Conservation (phyloP, 164 flowering plant genomes). For the Pachysandra terminalis region DNA sequence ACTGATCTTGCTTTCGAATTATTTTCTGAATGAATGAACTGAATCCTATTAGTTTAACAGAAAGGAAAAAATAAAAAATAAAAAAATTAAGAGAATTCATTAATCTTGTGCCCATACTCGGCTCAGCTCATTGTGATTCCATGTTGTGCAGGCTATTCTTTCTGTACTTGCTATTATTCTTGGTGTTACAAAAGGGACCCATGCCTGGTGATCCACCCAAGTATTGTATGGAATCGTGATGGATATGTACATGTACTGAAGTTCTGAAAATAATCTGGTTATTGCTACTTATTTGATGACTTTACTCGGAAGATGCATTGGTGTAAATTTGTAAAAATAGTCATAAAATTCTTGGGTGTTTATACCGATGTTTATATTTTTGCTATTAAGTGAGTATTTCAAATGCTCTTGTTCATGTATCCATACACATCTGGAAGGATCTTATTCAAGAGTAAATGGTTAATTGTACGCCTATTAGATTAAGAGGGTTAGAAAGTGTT, state of each 20-base stretch:
- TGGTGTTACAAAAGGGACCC: conserved; percentile 3
- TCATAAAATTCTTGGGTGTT: too few species aligned
- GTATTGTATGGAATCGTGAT: background rate
- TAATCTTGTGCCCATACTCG: background rate
- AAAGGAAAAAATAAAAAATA: too few species aligned
- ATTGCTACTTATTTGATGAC: too few species aligned
- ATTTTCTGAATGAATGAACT: background rate
- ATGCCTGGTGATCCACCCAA: background rate
- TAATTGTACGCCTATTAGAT: too few species aligned
- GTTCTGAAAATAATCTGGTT: background rate
- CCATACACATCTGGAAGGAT: too few species aligned
- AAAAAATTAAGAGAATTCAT: background rate
- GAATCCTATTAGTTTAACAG: background rate
- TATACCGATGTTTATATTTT: too few species aligned
- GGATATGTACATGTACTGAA: background rate
- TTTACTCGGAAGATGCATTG: too few species aligned
- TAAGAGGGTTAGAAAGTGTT: too few species aligned
- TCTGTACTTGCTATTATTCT: background rate
- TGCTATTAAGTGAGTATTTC: too few species aligned
- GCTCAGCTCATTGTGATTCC: background rate
- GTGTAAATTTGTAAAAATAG: too few species aligned
- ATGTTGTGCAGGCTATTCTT: background rate
- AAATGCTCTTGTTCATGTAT: too few species aligned
- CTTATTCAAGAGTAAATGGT: too few species aligned
- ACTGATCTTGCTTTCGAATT: background rate